Base-by-base conservation (phyloP, 305 asterid genomes). In the Fraxinus greggii region DNA sequence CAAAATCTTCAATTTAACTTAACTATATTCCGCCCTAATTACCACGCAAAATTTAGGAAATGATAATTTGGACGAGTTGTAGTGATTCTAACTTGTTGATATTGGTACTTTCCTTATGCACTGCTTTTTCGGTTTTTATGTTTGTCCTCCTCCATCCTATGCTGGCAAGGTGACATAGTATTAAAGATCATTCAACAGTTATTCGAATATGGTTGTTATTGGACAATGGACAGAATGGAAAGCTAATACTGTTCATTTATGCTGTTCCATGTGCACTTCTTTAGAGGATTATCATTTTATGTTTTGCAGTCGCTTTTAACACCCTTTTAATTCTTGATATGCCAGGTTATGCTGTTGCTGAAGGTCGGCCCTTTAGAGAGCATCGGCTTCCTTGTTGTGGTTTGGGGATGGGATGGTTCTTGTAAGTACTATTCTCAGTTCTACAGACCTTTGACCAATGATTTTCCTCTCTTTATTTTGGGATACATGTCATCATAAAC, bases 321-420 rank as follows among this genome's bases (percentile, higher is more conserved):
- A 29, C 13, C 42, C 76, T 81, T 77, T 45, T 19, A 15, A 59
- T 78, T 81, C 69, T 72, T 80, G 61, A 12, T 83, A 35, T 56
- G 81, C 17, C 83, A 94, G 98, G 95, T 86, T 90, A 93, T 90
- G 90, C 89, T 85, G 88, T 92, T 87, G 80, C 81, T 73, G 91
- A 88, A 79, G 90, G 88, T 65, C 86, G 92, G 59, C 91, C 84
- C 74, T 76, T 63, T 70, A 84, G 92, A 69, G 91, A 90, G 89
- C 89, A 85, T 28, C 86, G 94, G 74, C 97, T 95, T 83, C 98
- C 98, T 76, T 95, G 97, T 84, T 93, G 98, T 86, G 98, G 98
- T 67, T 83, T 93, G 85, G 98, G 98, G 77, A 86, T 91, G 79
- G 98, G 98, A 51, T 95, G 98, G 98, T 85, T 88, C 82, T 88